phyloP scores from a whole-genome alignment of 495 filamentous ascomycete genomes.

The Xylaria curta region DNA sequence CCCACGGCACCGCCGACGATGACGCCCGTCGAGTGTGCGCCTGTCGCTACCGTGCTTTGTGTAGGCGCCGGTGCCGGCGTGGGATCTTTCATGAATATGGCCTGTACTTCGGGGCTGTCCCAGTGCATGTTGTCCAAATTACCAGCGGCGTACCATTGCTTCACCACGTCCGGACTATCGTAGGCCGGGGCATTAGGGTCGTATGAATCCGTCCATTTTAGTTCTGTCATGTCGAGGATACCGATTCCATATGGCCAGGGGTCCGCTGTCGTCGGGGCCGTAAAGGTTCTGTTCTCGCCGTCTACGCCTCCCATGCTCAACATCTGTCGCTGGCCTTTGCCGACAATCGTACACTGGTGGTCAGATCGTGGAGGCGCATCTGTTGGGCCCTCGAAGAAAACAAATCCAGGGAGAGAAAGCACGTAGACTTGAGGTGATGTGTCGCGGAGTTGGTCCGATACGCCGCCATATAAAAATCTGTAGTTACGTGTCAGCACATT shows the following conservation, averaged over 20 bases:
- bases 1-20: slow-evolving; percentile 38
- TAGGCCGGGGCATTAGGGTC: slow-evolving; percentile 46
- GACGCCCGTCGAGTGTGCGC: slow-evolving; percentile 17
- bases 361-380: slow-evolving; percentile 36
- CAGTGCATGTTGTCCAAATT: slow-evolving; percentile 37
- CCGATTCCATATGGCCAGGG: slow-evolving; percentile 49
- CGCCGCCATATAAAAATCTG: slow-evolving; percentile 48
- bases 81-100: slow-evolving; percentile 32
- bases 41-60: background rate
- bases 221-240: slow-evolving; percentile 49
- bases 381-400: slow-evolving; percentile 44
- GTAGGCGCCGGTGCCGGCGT: slow-evolving; percentile 13
- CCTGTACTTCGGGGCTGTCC: slow-evolving; percentile 33
- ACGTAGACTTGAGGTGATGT: slow-evolving; percentile 44
- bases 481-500: slow-evolving; percentile 8
- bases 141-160: slow-evolving; percentile 42
- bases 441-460: slow-evolving; percentile 24
- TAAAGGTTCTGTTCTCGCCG: slow-evolving; percentile 31
- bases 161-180: slow-evolving; percentile 37
- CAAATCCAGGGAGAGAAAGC: slow-evolving; percentile 55
- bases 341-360: slow-evolving; percentile 43
- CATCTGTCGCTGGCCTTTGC: slow-evolving; percentile 50
- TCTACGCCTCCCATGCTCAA: slow-evolving; percentile 46
- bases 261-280: slow-evolving; percentile 39
- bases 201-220: slow-evolving; percentile 48